Evolutionary conservation across 148 eudicot species (phyloP), one percentile per base, ranked within the genome.

Genomic region (Rhododendron ferrugineum): DNA sequence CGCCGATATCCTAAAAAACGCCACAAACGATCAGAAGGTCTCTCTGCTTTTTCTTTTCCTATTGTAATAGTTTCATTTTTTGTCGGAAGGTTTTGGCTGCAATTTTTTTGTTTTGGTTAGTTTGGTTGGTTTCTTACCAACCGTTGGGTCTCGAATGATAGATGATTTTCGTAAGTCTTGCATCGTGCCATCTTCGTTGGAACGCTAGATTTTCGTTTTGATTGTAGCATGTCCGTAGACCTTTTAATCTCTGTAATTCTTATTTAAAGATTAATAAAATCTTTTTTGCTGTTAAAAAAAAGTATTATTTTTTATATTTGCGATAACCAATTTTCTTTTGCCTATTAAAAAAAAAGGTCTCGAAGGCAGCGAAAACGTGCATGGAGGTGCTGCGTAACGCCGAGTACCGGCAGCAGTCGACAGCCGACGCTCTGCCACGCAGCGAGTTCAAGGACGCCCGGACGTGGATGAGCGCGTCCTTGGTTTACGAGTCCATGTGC

Each of bases 381-480:
- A 84, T 86, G 2, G 92, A 95, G 85, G 44, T 82, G 58, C 88
- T 95, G 22, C 40, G 80, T 0, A 84, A 88, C 73, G 89, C 97
- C 54, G 84, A 78, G 28, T 77, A 77, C 87, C 91, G 98, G 7
- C 47, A 88, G 16, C 22, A 28, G 16, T 56, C 81, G 15, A 72
- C 91, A 32, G 34, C 10, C 4, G 73, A 77, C 2, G 88, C 90
- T 23, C 62, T 90, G 80, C 20, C 85, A 26, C 90, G 91, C 34
- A 92, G 88, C 40, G 79, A 83, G 37, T 30, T 90, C 80, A 88
- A 89, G 79, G 90, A 95, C 86, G 91, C 93, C 16, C 91, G 98
- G 7, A 96, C 99, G 0, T 96, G 90, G 92, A 83, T 87, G 76
- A 88, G 90, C 82, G 96, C 98, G 1, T 92, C 91, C 4, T n/a